Conservation (phyloP, 2,329 filamentous ascomycete genomes). For the Colletotrichum agaves region DNA sequence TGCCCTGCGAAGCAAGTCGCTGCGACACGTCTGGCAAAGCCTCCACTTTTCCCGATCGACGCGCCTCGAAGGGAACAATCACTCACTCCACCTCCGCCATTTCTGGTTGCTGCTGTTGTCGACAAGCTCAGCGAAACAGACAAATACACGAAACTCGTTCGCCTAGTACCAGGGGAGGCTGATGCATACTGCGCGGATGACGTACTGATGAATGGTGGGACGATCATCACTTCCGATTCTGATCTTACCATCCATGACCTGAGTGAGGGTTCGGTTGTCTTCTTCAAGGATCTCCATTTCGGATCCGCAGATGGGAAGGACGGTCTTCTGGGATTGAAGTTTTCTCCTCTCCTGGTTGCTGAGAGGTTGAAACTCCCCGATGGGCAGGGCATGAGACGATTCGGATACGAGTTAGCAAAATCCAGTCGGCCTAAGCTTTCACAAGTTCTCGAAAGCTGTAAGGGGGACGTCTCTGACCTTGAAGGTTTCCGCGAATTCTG, state of each 20-base stretch:
- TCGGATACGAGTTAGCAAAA: slow-evolving; percentile 51
- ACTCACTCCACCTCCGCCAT: slow-evolving; percentile 66
- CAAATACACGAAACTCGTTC: slow-evolving; percentile 54
- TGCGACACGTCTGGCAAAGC: slow-evolving; percentile 11
- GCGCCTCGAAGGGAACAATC: slow-evolving; percentile 46
- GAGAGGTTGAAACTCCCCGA: slow-evolving; percentile 53
- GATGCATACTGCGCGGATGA: slow-evolving; percentile 81
- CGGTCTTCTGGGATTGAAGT: slow-evolving; percentile 40
- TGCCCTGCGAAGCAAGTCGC: slow-evolving; percentile 41
- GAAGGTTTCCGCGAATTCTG: slow-evolving; percentile 45
- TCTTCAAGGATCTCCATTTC: slow-evolving; percentile 72
- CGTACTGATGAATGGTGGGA: slow-evolving; percentile 63
- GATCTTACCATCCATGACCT: slow-evolving; percentile 84
- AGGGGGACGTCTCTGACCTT: slow-evolving; percentile 33
- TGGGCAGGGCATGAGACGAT: slow-evolving; percentile 43
- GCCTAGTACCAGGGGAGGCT: slow-evolving; percentile 84
- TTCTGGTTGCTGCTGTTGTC: slow-evolving; percentile 81
- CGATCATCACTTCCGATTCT: slow-evolving; percentile 84
- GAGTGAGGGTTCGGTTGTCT: slow-evolving; percentile 71
- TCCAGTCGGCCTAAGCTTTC: slow-evolving; percentile 41
- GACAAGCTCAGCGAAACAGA: slow-evolving; percentile 69
- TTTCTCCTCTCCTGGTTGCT: slow-evolving; percentile 50
- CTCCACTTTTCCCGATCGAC: slow-evolving; percentile 42
- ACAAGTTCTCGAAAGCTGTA: slow-evolving; percentile 36
- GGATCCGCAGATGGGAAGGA: slow-evolving; percentile 37